phyloP scores from a whole-genome alignment of 495 filamentous ascomycete genomes.

The Xylaria flabelliformis region DNA sequence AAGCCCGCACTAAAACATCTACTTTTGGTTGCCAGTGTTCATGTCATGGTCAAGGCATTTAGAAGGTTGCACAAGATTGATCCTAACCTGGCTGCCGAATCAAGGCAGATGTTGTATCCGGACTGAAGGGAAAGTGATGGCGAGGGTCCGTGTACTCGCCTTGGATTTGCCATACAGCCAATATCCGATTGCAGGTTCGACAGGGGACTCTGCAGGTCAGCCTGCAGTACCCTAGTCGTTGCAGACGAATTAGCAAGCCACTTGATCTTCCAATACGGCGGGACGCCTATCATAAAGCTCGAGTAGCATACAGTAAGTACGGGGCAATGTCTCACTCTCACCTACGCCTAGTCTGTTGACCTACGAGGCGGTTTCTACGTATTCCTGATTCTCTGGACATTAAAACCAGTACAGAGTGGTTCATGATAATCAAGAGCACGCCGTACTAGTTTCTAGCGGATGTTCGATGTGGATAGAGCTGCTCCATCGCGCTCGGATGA shows the following conservation, averaged over 20 bases:
- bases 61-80: not conserved
- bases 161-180: not conserved
- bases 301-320: not conserved
- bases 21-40: not conserved
- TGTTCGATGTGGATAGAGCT: not conserved
- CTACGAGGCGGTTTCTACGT: not conserved
- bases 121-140: not conserved
- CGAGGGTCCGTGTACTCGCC: not conserved
- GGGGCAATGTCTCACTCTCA: slow-evolving; percentile 18
- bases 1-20: not conserved
- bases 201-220: slow-evolving; percentile 20
- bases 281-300: slow-evolving; percentile 11
- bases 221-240: slow-evolving; percentile 11
- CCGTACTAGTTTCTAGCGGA: not conserved
- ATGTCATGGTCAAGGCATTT: not conserved
- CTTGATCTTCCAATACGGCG: slow-evolving; percentile 11
- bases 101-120: not conserved
- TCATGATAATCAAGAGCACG: not conserved
- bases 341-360: slow-evolving; percentile 9
- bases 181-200: slow-evolving; percentile 4
- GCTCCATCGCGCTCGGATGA: not conserved
- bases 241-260: slow-evolving; percentile 13
- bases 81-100: not conserved
- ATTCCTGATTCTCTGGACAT: not conserved
- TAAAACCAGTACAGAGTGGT: not conserved